Base-by-base conservation (phyloP, 2,329 filamentous ascomycete genomes). In the Tothia fuscella region DNA sequence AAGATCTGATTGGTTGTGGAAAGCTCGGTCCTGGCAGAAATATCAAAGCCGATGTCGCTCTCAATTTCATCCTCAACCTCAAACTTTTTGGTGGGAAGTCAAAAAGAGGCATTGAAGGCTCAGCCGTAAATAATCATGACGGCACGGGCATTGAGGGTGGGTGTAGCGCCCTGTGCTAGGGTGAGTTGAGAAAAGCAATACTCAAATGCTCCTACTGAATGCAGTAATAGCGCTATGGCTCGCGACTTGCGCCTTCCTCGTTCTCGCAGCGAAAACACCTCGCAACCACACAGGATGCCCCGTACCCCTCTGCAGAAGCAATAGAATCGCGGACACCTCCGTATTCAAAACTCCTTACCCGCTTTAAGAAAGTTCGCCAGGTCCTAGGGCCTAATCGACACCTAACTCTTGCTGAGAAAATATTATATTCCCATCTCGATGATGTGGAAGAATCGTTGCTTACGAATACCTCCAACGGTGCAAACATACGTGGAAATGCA, bases 371-470 rank as follows among this genome's bases (percentile, higher is more conserved):
- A 56, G 88, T 94, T 24, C 71, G 77, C 41, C 72, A 74, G 41
- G 75, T 93, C 7, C 72, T 95, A 25, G 82, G 80, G 37, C 63
- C 69, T 6, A 60, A 61, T 13, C 65, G 72, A 22, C 61, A 71
- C 43, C 75, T 98, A 46, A 95, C 89, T 2, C 75, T 98, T 44
- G 87, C 91, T 48, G 91, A 98, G 66, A 98, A 98, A 74, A 95
- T 98, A 55, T 74, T 98, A 45, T 98, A 96, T 70, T 86, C 88
- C 54, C 91, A 98, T 66, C 71, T 98, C 49, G 81, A 91, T 64
- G 83, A 86, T 56, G 76, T 80, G 5, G 88, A 94, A 63, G 87
- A 93, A 60, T 88, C 86, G 28, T 75, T 98, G 41, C 70, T 94
- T 46, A 77, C 75, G 41, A 77, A 78, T 56, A 95, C 88, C 38